These are phyloP conservation scores for Triticum urartu DNA, from an alignment of 176 grass and related monocot genomes.

Conservation along the genomic window DNA sequence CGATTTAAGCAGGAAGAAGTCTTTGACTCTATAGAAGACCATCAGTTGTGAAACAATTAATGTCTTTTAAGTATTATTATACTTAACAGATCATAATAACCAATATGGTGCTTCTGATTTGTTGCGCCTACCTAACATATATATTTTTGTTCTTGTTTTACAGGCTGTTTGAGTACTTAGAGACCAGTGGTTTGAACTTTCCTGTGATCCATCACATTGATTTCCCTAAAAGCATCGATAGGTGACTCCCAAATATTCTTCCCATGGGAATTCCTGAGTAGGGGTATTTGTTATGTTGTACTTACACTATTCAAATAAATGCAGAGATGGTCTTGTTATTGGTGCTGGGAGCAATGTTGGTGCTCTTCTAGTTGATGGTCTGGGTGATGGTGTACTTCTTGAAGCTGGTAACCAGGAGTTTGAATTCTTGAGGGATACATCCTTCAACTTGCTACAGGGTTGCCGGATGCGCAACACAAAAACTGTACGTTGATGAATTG, in stretches of 20 bases:
- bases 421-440: slow-evolving; percentile 89
- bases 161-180: slow-evolving; percentile 91
- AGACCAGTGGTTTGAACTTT: slow-evolving; percentile 72
- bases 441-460: slow-evolving; percentile 96
- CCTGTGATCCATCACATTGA: slow-evolving; percentile 92
- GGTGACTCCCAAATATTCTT: slow-evolving; percentile 36
- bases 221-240: slow-evolving; percentile 60
- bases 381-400: slow-evolving; percentile 86
- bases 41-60: not conserved
- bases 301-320: slow-evolving; percentile 36
- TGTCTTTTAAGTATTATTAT: not conserved
- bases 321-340: slow-evolving; percentile 95
- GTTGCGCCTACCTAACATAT: slow-evolving; percentile 19
- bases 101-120: not conserved
- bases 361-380: slow-evolving; percentile 94
- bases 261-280: not conserved
- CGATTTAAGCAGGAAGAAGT: not conserved
- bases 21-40: slow-evolving; percentile 4
- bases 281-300: not conserved
- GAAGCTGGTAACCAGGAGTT: slow-evolving; percentile 82
- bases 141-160: slow-evolving; percentile 25
- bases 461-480: slow-evolving; percentile 99
- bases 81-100: not conserved
- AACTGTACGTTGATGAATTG: slow-evolving; percentile 56
- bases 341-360: slow-evolving; percentile 73